phyloP scores from a whole-genome alignment of 179 eudicot genomes.

The Silene vulgaris region DNA sequence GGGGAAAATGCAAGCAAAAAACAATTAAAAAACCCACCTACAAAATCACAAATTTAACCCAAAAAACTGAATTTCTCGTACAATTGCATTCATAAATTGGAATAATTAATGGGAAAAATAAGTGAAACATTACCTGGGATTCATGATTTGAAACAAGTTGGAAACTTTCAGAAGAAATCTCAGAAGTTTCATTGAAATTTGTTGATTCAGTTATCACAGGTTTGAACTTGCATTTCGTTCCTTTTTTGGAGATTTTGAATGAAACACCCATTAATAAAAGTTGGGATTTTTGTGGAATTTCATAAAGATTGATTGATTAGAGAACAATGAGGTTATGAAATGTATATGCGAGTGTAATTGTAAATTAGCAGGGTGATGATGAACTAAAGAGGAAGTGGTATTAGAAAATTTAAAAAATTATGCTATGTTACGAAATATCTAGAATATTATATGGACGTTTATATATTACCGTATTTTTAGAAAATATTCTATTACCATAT shows the following conservation, averaged over 20 bases:
- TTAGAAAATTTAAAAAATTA: too few species aligned
- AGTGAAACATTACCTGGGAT: neutral
- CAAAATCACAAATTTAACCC: neutral
- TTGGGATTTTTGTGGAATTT: neutral
- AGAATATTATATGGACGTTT: too few species aligned
- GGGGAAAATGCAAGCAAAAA: neutral
- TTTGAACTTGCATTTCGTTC: neutral
- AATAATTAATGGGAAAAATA: neutral
- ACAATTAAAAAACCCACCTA: too few species aligned
- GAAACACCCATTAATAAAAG: neutral
- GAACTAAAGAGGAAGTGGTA: too few species aligned
- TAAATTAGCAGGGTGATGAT: too few species aligned
- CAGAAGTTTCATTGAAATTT: neutral
- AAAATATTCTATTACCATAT: too few species aligned
- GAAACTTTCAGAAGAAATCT: slow-evolving; percentile 1
- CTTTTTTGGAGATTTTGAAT: neutral
- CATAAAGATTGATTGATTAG: neutral
- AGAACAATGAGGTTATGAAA: neutral
- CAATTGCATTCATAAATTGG: neutral
- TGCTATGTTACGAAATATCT: too few species aligned
- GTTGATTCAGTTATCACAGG: neutral
- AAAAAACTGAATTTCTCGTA: neutral
- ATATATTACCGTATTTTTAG: too few species aligned
- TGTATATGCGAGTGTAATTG: too few species aligned
- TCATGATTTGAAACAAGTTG: neutral